Evolutionary conservation across 2,329 filamentous ascomycete genomes (phyloP).

Genomic region (Tolypocladium endophyticum): DNA sequence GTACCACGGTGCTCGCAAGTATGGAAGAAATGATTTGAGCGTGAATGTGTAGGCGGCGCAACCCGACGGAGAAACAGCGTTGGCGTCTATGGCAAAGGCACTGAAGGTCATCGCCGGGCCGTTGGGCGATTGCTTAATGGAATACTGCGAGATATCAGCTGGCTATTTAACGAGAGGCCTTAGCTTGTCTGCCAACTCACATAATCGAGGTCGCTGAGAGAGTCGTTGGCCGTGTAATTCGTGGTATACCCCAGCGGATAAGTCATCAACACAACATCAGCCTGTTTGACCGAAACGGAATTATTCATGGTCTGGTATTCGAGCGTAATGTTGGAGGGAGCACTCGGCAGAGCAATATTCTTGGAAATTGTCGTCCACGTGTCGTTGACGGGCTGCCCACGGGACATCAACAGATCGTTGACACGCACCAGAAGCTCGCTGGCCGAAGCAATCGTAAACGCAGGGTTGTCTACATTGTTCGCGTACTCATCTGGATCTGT

Average conservation of each 20-base stretch:
- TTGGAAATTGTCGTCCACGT: conserved; percentile 19
- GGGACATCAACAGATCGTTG: conserved; percentile 45
- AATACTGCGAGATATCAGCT: conserved; percentile 7
- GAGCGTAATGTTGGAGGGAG: conserved; percentile 37
- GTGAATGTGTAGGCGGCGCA: conserved; percentile 60
- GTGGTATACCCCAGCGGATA: conserved; percentile 52
- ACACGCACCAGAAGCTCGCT: conserved; percentile 42
- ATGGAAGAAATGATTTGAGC: conserved; percentile 51
- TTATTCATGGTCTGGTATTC: conserved; percentile 60
- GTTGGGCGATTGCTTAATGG: conserved; percentile 31
- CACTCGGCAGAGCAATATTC: conserved; percentile 8
- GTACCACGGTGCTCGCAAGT: conserved; percentile 56
- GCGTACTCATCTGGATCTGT: conserved; percentile 68
- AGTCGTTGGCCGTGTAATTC: conserved; percentile 9
- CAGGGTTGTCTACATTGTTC: conserved; percentile 56
- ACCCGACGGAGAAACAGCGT: conserved; percentile 53
- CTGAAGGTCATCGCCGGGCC: conserved; percentile 67
- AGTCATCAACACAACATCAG: conserved; percentile 56
- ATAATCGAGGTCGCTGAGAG: conserved; percentile 12
- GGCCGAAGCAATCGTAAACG: conserved; percentile 56
- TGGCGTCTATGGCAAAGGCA: conserved; percentile 57
- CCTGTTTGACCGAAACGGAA: conserved; percentile 55
- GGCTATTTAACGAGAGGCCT: background rate
- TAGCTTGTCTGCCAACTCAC: conserved; percentile 3
- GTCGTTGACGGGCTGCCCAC: conserved; percentile 41